Percentiles rank a stretch among this genome's conserved stretches.
Evolutionary conservation across 2,329 filamentous ascomycete species (phyloP).

Genomic region (Claviceps capensis): DNA sequence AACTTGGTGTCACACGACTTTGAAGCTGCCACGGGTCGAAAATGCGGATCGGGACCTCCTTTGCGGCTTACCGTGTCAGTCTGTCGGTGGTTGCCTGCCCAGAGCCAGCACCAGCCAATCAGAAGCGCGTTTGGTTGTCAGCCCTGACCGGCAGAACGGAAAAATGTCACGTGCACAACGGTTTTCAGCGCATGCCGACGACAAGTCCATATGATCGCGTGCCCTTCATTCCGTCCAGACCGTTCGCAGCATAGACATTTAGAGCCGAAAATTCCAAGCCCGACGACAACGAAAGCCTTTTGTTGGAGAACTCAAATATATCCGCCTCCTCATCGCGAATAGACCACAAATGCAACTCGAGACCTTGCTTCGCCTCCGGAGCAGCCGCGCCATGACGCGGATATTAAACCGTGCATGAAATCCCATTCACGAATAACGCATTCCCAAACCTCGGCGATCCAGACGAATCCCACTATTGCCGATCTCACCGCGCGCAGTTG

Average conservation of each 20-base stretch:
- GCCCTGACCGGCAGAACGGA: not conserved
- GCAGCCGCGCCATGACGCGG: not conserved
- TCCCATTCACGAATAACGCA: too few relatives aligned
- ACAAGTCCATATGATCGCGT: too few relatives aligned
- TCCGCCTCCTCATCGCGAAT: too few relatives aligned
- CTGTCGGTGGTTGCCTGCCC: not conserved
- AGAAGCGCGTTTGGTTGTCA: not conserved
- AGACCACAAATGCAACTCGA: not conserved
- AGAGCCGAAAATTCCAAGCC: too few relatives aligned
- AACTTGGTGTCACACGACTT: not conserved
- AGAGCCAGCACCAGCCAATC: not conserved
- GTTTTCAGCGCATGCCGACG: not conserved
- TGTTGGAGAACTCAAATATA: too few relatives aligned
- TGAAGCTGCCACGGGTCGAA: slow-evolving; percentile 39
- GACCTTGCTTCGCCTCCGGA: not conserved
- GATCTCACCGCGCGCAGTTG: too few relatives aligned
- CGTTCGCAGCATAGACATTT: not conserved
- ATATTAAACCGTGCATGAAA: not conserved
- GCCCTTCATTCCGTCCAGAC: not conserved
- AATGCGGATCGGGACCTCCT: slow-evolving; percentile 4
- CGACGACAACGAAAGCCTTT: not conserved
- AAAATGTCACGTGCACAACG: slow-evolving; percentile 12
- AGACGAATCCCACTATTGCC: too few relatives aligned
- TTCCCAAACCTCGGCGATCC: too few relatives aligned
- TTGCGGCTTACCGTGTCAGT: not conserved